Base-by-base conservation (phyloP, 768 basidiomycete genomes). In the Coprinopsis marcescibilis region DNA sequence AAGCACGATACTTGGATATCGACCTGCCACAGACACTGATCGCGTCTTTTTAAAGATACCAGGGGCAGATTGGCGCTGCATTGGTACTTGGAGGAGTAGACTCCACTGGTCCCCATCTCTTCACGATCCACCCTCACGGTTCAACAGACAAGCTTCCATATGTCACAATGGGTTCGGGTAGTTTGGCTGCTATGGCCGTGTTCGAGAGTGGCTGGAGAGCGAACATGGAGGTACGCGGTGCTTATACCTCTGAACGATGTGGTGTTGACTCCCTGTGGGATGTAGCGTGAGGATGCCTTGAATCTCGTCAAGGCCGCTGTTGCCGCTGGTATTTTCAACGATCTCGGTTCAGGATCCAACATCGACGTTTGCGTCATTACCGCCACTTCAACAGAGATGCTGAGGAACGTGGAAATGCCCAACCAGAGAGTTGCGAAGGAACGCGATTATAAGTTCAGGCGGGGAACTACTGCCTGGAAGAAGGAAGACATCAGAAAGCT, bases 101-200 rank as follows among this genome's bases (percentile, higher is more conserved):
- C 64, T 62, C 80, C 10, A 91, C 90, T 2, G 96, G 96, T 13
- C 78, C 94, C 10, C 93, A 98, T 49, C 81, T 99, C 12, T 98
- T 95, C 72, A 97, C 94, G 12, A 83, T 99, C 54, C 82, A 85
- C 51, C 93, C 96, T 0, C 94, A 99, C 66, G 96, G 96, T 3
- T 96, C 93, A 12, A 98, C 95, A 0, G 96, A 98, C 71, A 98
- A 98, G 66, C 75, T 99, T 17, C 96, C 96, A 0, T 99, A 94
- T 58, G 95, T 99, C 29, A 97, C 96, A 1, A 97, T 98, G 95
- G 96, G 96, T 26, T 93, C 89, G 2, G 96, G 96, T 50, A 87
- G 83, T 58, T 71, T 97, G 43, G 96, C 96, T 2, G 96, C 96
- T 14, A 99, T 99, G 96, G 94, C 94, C 8, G 86, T 98, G 11